Conservation (phyloP, 306 rosid genomes). For the Fragaria iinumae region DNA sequence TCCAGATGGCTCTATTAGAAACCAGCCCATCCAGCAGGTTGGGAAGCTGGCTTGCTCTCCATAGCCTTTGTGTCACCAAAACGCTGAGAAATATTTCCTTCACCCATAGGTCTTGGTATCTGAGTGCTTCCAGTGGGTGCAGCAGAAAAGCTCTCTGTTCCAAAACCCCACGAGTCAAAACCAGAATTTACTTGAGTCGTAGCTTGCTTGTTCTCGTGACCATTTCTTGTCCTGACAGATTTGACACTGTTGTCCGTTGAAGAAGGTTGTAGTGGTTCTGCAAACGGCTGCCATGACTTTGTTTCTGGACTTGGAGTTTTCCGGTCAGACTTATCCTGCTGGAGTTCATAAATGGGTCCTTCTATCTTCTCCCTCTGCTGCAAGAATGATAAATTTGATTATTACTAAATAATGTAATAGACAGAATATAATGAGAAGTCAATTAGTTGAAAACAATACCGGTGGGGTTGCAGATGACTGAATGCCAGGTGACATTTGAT, state of each 20-base stretch:
- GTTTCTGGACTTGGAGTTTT: slow-evolving; percentile 55
- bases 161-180: slow-evolving; percentile 83
- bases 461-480: slow-evolving; percentile 45
- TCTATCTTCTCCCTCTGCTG: slow-evolving; percentile 18
- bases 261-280: slow-evolving; percentile 46
- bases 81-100: slow-evolving; percentile 47
- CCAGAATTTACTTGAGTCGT: slow-evolving; percentile 36
- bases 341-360: slow-evolving; percentile 38
- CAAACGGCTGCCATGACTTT: slow-evolving; percentile 78
- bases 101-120: slow-evolving; percentile 41
- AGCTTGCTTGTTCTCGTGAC: slow-evolving; percentile 51
- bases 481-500: slow-evolving; percentile 40
- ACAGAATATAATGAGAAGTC: slow-evolving; percentile 11
- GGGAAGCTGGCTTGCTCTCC: slow-evolving; percentile 60
- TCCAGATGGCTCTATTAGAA: slow-evolving; percentile 41
- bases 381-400: not conserved
- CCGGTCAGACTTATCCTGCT: slow-evolving; percentile 49
- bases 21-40: slow-evolving; percentile 99
- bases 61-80: slow-evolving; percentile 42
- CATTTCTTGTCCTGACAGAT: slow-evolving; percentile 72
- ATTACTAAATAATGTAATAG: slow-evolving; percentile 1
- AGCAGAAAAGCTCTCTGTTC: slow-evolving; percentile 63
- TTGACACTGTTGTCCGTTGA: slow-evolving; percentile 43
- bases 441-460: slow-evolving; percentile 33
- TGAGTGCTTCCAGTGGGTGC: slow-evolving; percentile 48